Base-by-base conservation (phyloP, 2,329 filamentous ascomycete species). In the Trichoderma cornu-damae region DNA sequence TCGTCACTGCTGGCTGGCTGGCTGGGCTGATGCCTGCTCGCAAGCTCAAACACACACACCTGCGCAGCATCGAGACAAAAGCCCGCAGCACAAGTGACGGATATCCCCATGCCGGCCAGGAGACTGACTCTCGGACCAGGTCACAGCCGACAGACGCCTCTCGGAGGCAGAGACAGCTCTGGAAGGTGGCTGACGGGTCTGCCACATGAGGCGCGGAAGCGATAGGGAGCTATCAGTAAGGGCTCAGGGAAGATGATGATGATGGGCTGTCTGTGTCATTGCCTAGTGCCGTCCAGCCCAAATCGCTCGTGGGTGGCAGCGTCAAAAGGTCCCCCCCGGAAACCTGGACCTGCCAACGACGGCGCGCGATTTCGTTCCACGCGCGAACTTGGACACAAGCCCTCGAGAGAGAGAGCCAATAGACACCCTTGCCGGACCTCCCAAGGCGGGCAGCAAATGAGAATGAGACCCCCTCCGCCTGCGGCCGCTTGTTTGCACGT, bases 81-180 rank as follows among this genome's bases (percentile, higher is more conserved):
- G n/a, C n/a, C n/a, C n/a, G n/a, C n/a, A n/a, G n/a, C n/a, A n/a
- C n/a, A n/a, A n/a, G n/a, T n/a, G n/a, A n/a, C n/a, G n/a, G n/a
- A n/a, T n/a, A n/a, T n/a, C n/a, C n/a, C n/a, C n/a, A n/a, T n/a
- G n/a, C n/a, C n/a, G n/a, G n/a, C 40, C 50, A 28, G 26, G 42
- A 30, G n/a, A n/a, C n/a, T n/a, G n/a, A 30, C 42, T 16, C 24
- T 24, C 30, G 30, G 42, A 28, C 42, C 24, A 46, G 42, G 42
- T 46, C 38, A 32, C 9, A 26, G 24, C 38, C 42, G 37, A 26
- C 50, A n/a, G 40, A 24, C 50, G 50, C 50, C 50, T 44, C 51
- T 37, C 51, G 51, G 51, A 54, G 51, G 24, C 51, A 24, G 32
- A 44, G 51, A 54, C 51, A 9, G 51, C 51, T 54, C 51, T 54